phyloP scores from a whole-genome alignment of 1,284 basidiomycete species.

The Fomitopsis schrenkii region DNA sequence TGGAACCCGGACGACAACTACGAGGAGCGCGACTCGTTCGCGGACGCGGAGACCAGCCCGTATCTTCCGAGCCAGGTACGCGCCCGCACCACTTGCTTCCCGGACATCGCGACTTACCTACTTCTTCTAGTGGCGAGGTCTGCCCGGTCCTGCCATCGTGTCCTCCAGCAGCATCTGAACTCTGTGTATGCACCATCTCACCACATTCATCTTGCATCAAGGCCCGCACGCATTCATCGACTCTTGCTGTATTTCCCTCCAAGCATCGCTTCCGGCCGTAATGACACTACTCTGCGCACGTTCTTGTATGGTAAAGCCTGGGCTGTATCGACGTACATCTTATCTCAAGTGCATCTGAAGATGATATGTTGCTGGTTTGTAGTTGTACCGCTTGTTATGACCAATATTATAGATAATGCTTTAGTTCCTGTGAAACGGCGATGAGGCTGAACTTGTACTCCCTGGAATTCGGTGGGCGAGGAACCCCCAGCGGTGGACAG shows the following conservation, averaged over 20 bases:
- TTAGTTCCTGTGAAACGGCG: background rate
- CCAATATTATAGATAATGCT: constrained; percentile 4
- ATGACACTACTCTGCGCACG: background rate
- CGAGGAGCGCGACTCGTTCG: constrained; percentile 29
- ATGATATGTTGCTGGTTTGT: background rate
- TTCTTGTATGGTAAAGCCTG: constrained; percentile 2
- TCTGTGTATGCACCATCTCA: background rate
- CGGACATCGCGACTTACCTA: constrained; percentile 4
- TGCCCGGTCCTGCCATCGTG: constrained; percentile 32
- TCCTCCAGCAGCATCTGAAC: constrained; percentile 24
- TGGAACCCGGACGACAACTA: constrained; percentile 23
- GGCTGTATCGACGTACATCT: background rate
- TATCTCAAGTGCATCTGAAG: background rate
- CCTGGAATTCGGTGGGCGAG: background rate
- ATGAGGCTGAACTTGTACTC: background rate
- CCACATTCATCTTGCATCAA: background rate
- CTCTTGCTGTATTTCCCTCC: background rate
- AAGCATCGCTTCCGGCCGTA: background rate
- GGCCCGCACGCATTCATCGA: background rate
- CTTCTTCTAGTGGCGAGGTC: constrained; percentile 28
- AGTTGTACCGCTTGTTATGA: constrained; percentile 2
- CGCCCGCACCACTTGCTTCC: background rate
- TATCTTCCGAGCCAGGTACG: constrained; percentile 35
- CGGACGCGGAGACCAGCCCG: constrained; percentile 25
- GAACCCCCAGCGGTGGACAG: background rate